Evolutionary conservation across 306 rosid genomes (phyloP).

Genomic region (Carpinus viminea): DNA sequence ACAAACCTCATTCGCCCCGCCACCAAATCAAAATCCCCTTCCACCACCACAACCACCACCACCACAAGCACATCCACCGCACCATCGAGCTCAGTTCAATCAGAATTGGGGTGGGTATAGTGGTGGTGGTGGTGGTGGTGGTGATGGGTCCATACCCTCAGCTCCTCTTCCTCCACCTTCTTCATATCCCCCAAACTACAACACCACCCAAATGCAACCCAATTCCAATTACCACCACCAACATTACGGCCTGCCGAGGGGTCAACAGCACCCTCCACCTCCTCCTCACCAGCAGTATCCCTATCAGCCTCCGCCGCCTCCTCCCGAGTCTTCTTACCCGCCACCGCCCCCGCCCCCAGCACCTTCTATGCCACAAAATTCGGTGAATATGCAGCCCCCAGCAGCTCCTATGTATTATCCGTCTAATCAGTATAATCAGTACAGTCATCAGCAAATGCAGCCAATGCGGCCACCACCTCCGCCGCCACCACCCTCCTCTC

Average conservation of each 20-base stretch:
- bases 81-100: constrained; percentile 58
- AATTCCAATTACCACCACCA: constrained; percentile 55
- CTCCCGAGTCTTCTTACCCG: constrained; percentile 66
- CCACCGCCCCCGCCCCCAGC: constrained; percentile 76
- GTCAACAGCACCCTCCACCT: constrained; percentile 64
- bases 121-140: constrained; percentile 29
- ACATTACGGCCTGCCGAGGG: constrained; percentile 51
- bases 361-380: constrained; percentile 35
- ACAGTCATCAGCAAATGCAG: constrained; percentile 44
- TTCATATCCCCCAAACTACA: constrained; percentile 55
- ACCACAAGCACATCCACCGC: constrained; percentile 32
- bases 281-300: constrained; percentile 60
- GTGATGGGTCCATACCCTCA: constrained; percentile 2
- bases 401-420: constrained; percentile 63
- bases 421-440: constrained; percentile 53
- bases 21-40: constrained; percentile 66
- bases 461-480: constrained; percentile 53
- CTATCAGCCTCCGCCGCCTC: constrained; percentile 63
- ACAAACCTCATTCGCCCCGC: constrained; percentile 56
- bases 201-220: constrained; percentile 41
- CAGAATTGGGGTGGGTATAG: constrained; percentile 58
- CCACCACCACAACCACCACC: constrained; percentile 36
- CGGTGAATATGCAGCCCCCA: constrained; percentile 36
- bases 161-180: constrained; percentile 42
- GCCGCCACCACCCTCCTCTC: constrained; percentile 66